These are phyloP conservation scores for Papiliotrema flavescens DNA, from an alignment of 1,284 basidiomycete species.

Conservation along the genomic window DNA sequence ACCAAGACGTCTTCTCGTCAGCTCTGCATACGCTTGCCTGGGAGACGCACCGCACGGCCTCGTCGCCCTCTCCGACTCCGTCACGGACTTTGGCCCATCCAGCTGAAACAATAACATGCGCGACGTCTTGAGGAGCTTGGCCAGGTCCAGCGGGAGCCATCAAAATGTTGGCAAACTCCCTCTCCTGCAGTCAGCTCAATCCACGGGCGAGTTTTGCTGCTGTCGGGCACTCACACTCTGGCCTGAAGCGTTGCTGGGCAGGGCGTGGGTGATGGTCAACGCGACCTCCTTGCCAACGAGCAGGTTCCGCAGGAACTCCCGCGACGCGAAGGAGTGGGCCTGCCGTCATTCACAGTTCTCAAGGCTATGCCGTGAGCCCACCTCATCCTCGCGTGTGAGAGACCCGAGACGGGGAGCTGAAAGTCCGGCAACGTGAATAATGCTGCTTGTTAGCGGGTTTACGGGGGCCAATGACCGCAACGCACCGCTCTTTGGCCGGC, in stretches of 20 bases:
- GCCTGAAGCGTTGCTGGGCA: slow-evolving; percentile 17
- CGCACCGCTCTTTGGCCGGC: slow-evolving; percentile 78
- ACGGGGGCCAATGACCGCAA: background rate
- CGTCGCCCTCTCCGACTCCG: slow-evolving; percentile 49
- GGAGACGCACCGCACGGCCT: slow-evolving; percentile 38
- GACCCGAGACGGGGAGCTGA: slow-evolving; percentile 76
- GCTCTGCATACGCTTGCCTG: background rate
- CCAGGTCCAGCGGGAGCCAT: slow-evolving; percentile 48
- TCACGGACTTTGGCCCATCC: slow-evolving; percentile 95
- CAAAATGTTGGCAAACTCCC: slow-evolving; percentile 46
- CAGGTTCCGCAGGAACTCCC: slow-evolving; percentile 82
- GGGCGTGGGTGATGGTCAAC: slow-evolving; percentile 44
- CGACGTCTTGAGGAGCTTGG: slow-evolving; percentile 59
- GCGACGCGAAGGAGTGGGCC: slow-evolving; percentile 87
- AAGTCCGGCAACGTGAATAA: slow-evolving; percentile 81
- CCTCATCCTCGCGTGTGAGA: slow-evolving; percentile 79
- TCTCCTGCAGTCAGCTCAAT: slow-evolving; percentile 16
- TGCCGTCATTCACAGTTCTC: slow-evolving; percentile 35
- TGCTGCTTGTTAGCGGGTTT: slow-evolving; percentile 50
- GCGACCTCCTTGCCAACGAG: slow-evolving; percentile 78
- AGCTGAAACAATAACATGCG: slow-evolving; percentile 70
- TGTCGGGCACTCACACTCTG: slow-evolving; percentile 7
- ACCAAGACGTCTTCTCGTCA: slow-evolving; percentile 31
- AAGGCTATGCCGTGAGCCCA: slow-evolving; percentile 36
- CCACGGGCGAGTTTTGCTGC: slow-evolving; percentile 7